Percentiles rank a stretch among this genome's conserved stretches.
phyloP scores from a whole-genome alignment of 129 eudicot species.

The Ambrosia artemisiifolia region DNA sequence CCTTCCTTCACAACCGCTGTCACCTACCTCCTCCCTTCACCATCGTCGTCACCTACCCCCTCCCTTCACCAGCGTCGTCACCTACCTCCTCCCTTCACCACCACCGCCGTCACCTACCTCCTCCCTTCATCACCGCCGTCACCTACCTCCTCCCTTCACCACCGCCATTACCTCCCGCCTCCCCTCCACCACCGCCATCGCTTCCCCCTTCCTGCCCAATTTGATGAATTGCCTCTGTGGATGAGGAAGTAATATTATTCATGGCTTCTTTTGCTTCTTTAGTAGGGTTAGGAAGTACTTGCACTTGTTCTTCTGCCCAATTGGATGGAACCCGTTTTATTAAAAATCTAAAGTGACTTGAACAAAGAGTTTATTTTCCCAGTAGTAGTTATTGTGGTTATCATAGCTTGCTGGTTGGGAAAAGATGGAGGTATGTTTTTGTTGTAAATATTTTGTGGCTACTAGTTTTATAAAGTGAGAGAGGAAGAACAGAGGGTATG shows the following conservation, averaged over 20 bases:
- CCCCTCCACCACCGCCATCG: too few species aligned
- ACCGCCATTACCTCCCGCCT: too few species aligned
- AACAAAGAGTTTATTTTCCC: constrained; percentile 43
- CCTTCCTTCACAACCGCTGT: too few species aligned
- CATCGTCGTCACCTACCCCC: too few species aligned
- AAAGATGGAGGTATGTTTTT: constrained; percentile 69
- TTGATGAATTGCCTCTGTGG: constrained; percentile 23
- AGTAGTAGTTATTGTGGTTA: constrained; percentile 45
- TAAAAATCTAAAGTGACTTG: too few species aligned
- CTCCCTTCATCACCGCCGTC: too few species aligned
- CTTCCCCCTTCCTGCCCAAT: background rate
- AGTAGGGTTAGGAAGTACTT: constrained; percentile 76
- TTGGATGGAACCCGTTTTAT: constrained; percentile 56
- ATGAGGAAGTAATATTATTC: constrained; percentile 29
- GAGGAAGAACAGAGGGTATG: too few species aligned
- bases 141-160: too few species aligned
- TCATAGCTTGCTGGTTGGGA: constrained; percentile 47
- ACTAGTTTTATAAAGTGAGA: constrained; percentile 66
- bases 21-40: too few species aligned
- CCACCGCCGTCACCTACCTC: too few species aligned
- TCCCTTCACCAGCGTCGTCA: too few species aligned
- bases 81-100: too few species aligned
- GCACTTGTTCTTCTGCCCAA: constrained; percentile 55
- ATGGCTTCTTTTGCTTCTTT: constrained; percentile 84
- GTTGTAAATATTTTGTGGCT: constrained; percentile 78